Percentiles rank a stretch among this genome's conserved stretches.
phyloP scores from a whole-genome alignment of 2,329 filamentous ascomycete species.

The Diplodia mutila region DNA sequence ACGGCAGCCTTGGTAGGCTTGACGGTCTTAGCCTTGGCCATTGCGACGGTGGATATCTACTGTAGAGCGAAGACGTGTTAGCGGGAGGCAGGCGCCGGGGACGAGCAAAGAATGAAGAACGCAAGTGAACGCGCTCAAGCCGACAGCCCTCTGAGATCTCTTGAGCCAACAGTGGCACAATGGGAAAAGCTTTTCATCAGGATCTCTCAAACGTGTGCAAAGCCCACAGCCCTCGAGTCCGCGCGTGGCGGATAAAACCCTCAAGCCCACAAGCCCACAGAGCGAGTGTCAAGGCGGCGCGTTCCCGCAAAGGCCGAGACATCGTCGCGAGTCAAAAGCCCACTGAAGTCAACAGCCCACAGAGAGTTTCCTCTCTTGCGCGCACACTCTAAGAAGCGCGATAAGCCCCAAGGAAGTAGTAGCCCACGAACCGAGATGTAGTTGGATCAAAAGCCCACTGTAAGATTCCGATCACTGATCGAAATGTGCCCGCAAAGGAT shows the following conservation, averaged over 20 bases:
- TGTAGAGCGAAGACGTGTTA: conserved; percentile 25
- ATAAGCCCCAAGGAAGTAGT: conserved; percentile 38
- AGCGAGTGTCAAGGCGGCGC: conserved; percentile 51
- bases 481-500: conserved; percentile 26
- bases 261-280: conserved; percentile 53
- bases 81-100: background rate
- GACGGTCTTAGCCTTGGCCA: conserved; percentile 42
- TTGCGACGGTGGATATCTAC: conserved; percentile 30
- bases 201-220: conserved; percentile 46
- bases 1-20: conserved; percentile 58
- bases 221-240: conserved; percentile 51
- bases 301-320: conserved; percentile 59
- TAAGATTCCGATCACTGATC: conserved; percentile 30
- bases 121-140: conserved; percentile 30
- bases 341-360: conserved; percentile 45
- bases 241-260: conserved; percentile 40
- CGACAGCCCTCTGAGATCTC: conserved; percentile 20
- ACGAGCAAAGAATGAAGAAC: background rate
- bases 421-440: conserved; percentile 34
- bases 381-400: conserved; percentile 41
- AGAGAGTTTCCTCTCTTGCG: conserved; percentile 46
- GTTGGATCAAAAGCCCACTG: conserved; percentile 43
- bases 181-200: conserved; percentile 26
- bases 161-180: conserved; percentile 19
- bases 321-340: conserved; percentile 32